Evolutionary conservation across 805 yeast genomes (phyloP).

Genomic region (Schizosaccharomyces pombe): DNA sequence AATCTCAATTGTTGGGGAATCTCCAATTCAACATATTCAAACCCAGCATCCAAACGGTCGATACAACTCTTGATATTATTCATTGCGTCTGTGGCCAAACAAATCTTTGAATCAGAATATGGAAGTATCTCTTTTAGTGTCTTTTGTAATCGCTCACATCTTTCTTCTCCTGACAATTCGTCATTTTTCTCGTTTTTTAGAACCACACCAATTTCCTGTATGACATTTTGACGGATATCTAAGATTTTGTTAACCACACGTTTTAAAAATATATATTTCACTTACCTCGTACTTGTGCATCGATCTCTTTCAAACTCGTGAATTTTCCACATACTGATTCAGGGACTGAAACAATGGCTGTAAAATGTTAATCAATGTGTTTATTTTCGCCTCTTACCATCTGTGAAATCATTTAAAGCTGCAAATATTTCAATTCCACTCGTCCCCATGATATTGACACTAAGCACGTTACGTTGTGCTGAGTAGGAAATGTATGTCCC

Average conservation of each 20-base stretch:
- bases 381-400: conserved; percentile 23
- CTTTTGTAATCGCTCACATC: background rate
- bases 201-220: background rate
- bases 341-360: conserved; percentile 1
- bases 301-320: conserved; percentile 75
- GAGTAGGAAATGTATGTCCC: background rate
- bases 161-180: background rate
- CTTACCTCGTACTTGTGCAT: conserved; percentile 33
- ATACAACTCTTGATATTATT: conserved; percentile 50
- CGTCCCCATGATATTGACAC: background rate
- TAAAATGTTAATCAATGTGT: background rate
- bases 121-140: background rate
- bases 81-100: conserved; percentile 75
- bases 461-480: background rate
- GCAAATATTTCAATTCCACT: conserved; percentile 29
- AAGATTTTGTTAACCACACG: background rate
- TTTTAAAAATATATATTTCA: too few relatives aligned
- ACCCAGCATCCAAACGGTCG: conserved; percentile 56
- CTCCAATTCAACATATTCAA: conserved; percentile 56
- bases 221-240: background rate
- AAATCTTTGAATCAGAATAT: conserved; percentile 26
- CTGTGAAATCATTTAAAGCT: conserved; percentile 76
- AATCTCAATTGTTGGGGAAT: conserved; percentile 56
- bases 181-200: background rate
- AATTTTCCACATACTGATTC: conserved; percentile 41